Base-by-base conservation (phyloP, 2,329 filamentous ascomycete species). In the Phaeosphaeria sp. region DNA sequence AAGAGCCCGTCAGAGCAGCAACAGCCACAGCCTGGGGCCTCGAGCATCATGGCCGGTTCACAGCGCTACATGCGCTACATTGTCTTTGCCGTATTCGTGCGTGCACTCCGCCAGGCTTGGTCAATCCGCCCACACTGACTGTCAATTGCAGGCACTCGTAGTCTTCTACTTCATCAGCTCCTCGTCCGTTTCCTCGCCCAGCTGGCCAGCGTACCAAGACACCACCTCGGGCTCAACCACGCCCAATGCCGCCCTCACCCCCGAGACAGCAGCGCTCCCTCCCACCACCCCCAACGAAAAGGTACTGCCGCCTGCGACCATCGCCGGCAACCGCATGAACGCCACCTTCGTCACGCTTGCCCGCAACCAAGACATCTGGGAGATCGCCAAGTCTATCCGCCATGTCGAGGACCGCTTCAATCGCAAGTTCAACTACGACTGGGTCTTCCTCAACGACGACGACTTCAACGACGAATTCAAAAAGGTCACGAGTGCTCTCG, bases 341-440 rank as follows among this genome's bases (percentile, higher is more conserved):
- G 95, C 96, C 50, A 99, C 95, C 11, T 99, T 99, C 73, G 93
- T 99, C 52, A 97, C 93, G 21, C 86, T 99, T 60, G 95, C 95
- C 53, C 90, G 95, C 72, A 99, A 99, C 81, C 85, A 83, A 55
- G 95, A 99, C 74, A 82, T 98, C 25, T 99, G 95, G 95, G 95
- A 99, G 50, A 97, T 99, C 74, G 91, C 93, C 61, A 88, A 92
- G 72, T 97, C 93, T 13, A 99, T 99, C 74, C 92, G 95, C 55
- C 92, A 97, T 74, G 89, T 99, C 55, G 95, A 99, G 80, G 95
- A 99, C 79, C 91, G 95, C 74, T 99, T 99, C 87, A 99, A 99
- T 82, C 88, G 89, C 72, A 91, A 94, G 72, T 98, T 91, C 83
- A 89, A 96, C 82, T 99, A 99, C 80, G 94, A 98, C 77, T 99